phyloP scores from a whole-genome alignment of 2,329 filamentous ascomycete species.

The Volutella citrinella region DNA sequence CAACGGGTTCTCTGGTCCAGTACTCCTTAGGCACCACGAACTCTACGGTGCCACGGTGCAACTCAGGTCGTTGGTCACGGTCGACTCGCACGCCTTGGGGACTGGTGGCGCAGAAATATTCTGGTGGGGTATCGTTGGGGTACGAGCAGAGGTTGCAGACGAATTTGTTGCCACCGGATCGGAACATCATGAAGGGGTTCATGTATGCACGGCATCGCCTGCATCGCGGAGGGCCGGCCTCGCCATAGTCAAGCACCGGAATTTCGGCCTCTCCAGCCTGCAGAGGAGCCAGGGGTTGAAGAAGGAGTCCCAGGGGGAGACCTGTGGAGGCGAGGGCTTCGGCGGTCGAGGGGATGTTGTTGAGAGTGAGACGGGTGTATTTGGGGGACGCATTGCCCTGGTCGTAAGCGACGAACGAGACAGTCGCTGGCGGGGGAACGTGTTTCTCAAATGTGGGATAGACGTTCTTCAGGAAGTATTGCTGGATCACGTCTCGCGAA shows the following conservation, averaged over 20 bases:
- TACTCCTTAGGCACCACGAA: conserved; percentile 98
- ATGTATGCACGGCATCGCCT: conserved; percentile 93
- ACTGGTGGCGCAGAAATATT: conserved; percentile 91
- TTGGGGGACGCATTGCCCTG: conserved; percentile 97
- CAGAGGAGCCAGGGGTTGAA: conserved; percentile 83
- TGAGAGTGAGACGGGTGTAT: conserved; percentile 85
- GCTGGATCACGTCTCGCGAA: conserved; percentile 77
- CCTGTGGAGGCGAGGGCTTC: conserved; percentile 79
- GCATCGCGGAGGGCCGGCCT: conserved; percentile 84
- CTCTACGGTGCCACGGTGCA: conserved; percentile 89
- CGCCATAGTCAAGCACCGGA: conserved; percentile 93
- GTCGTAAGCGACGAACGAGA: conserved; percentile 90
- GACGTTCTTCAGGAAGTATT: conserved; percentile 80
- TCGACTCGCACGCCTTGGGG: conserved; percentile 85
- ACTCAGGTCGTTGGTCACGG: conserved; percentile 81
- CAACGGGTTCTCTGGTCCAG: conserved; percentile 92
- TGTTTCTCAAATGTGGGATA: conserved; percentile 97
- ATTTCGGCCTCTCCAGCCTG: conserved; percentile 84
- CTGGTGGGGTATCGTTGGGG: conserved; percentile 86
- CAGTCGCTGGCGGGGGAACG: conserved; percentile 80
- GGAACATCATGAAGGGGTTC: conserved; percentile 98
- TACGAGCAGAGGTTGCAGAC: conserved; percentile 98
- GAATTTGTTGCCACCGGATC: conserved; percentile 89
- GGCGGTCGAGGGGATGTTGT: conserved; percentile 81
- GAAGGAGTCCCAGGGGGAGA: conserved; percentile 78